Base-by-base conservation (phyloP, 176 grass and related monocot genomes). In the Puccinellia tenuiflora region DNA sequence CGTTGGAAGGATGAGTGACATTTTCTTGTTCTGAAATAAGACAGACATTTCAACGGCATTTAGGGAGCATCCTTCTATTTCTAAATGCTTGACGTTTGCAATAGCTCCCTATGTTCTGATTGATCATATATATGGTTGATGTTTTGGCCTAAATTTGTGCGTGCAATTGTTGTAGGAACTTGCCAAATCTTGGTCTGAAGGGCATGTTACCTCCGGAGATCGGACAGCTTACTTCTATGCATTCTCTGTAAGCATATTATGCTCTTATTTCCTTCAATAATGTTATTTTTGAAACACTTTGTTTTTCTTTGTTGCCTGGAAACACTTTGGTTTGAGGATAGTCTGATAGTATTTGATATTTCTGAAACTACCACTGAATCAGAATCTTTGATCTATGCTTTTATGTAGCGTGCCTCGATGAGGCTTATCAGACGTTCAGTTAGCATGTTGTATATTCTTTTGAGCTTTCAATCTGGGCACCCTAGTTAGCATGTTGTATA, bases 181-280 rank as follows among this genome's bases (percentile, higher is more conserved):
- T 91, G 52, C 72, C 81, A 72, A 88, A 90, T 94, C 91, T 92
- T 88, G 79, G 70, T 92, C 82, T 94, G 26, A 88, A 78, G 34
- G 87, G 87, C 3, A 30, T 69, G 29, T 57, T 91, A 57, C 17
- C 85, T 64, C 65, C 79, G 47, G 85, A 90, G 76, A 33, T 92
- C 53, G 87, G 86, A 45, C 78, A 64, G 3, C 52, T 93, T 69
- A 71, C 34, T 50, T 53, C 76, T 56, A 73, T 91, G 65, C 57
- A 25, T 40, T 73, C 72, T 81, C 29, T 90, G 94, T 97, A 88
- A 97, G 87, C 57, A 76, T 31, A 73, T 61, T 54, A 3, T 81
- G 16, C 18, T n/a, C n/a, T n/a, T n/a, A 24, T 39, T 84, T 83
- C 40, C 21, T 75, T 56, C 35, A 50, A 3, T 55, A 15, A 18